Base-by-base conservation (phyloP, 202 grass and related monocot species). In the Thinopyrum obtusiflorum region DNA sequence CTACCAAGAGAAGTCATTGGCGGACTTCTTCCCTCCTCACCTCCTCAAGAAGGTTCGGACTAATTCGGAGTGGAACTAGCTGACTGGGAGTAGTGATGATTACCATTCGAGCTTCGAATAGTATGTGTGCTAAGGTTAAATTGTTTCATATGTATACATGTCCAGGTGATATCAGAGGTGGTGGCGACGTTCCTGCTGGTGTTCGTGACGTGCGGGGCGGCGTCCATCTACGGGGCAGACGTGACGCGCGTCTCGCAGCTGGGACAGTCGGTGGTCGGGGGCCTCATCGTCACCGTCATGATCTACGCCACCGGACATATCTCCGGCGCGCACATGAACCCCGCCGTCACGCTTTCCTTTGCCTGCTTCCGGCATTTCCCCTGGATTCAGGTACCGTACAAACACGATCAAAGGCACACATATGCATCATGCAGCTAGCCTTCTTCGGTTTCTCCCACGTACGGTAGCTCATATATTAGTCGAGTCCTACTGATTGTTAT, bases 271-370 rank as follows among this genome's bases (percentile, higher is more conserved):
- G 59, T 97, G 11, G 92, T 29, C 12, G 91, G 94, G 0, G 94
- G 94, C 0, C 90, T 97, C 67, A 92, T 94, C 84, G 94, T 97
- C 71, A 97, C 91, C 62, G 94, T 93, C 78, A 97, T 97, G 92
- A 97, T 97, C 76, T 97, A 97, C 83, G 88, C 94, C 9, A 93
- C 92, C 9, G 94, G 92, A 0, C 94, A 97, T 68, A 97, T 97
- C 84, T 97, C 92, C 33, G 94, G 90, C 46, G 94, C 92, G 0
- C 94, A 97, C 87, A 93, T 97, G 88, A 97, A 94, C 87, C 92
- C 92, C 2, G 89, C 92, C 15, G 92, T 97, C 83, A 97, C 89
- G 15, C 89, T 94, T 20, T 81, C 94, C 27, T 97, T 97, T 72
- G 89, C 94, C 1, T 91, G 83, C 80, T 94, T 90, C 35, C 90